These are phyloP conservation scores for Kuraishia hungarica DNA, from an alignment of 805 yeast species.

Conservation along the genomic window DNA sequence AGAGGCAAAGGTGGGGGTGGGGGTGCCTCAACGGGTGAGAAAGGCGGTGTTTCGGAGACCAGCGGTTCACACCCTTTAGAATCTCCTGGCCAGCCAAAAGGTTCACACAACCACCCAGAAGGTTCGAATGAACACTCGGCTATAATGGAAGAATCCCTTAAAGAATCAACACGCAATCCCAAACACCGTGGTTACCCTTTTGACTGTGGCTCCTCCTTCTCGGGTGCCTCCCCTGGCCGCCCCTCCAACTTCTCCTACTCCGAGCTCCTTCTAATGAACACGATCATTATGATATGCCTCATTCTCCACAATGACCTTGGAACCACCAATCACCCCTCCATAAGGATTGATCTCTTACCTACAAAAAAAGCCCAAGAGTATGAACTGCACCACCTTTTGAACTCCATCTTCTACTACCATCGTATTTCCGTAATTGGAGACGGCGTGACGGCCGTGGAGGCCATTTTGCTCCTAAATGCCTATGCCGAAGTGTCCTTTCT, in stretches of 20 bases:
- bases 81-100: no score
- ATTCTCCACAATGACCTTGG: conserved; percentile 7
- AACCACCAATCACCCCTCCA: conserved; percentile 1
- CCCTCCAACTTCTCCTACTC: conserved; percentile 16
- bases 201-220: no score
- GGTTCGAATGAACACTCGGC: background rate
- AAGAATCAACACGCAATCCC: background rate
- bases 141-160: background rate
- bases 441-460: conserved; percentile 43
- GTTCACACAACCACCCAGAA: no score
- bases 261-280: conserved; percentile 23
- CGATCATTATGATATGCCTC: conserved; percentile 15
- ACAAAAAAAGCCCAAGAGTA: conserved; percentile 15
- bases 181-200: no score
- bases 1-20: no score
- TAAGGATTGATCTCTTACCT: conserved; percentile 1
- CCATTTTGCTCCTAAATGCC: conserved; percentile 35
- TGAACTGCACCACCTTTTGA: conserved; percentile 24
- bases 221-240: background rate
- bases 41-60: no score
- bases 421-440: conserved; percentile 40
- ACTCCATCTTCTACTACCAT: conserved; percentile 45
- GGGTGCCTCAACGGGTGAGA: no score
- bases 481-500: conserved; percentile 24
- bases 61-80: no score